Base-by-base conservation (phyloP, 805 yeast species). In the Wickerhamomyces silvicola region DNA sequence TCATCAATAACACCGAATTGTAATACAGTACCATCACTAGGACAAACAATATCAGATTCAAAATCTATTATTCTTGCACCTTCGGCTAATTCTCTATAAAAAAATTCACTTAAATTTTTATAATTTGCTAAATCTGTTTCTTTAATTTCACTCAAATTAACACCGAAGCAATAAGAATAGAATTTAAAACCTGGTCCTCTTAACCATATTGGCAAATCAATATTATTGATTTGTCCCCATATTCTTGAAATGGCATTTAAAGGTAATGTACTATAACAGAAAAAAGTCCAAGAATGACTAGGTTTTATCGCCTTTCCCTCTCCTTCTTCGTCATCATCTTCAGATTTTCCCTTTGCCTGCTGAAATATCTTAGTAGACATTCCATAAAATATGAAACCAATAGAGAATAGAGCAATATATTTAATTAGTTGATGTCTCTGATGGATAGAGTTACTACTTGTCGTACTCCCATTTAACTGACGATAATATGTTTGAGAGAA, bases 171-270 rank as follows among this genome's bases (percentile, higher is more conserved):
- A 31, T 68, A 64, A 3, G 95, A 73, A 54, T 92, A 92, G 33
- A 88, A 65, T 50, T 66, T 71, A 60, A 69, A 92, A 7, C 95
- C 78, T 14, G 94, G 92, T 9, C 70, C 75, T 46, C 99, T 72
- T 38, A 90, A 48, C 94, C 96, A 86, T 17, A 78, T 68, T 0
- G 99, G 99, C 41, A 92, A 65, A 28, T 76, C 79, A 27, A 88
- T 68, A 35, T 78, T 78, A 54, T 92, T 92, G 36, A 92, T 71
- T 47, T 75, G 77, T 20, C 99, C 99, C 99, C 99, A 92, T 27
- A 90, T 60, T 39, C 99, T 72, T 1, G 97, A 87, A 21, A 87
- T 66, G 2, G 95, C 83, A 52, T 88, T 86, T 53, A 92, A 69
- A 1, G 99, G 99, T 28, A 92, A 65, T 2, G 96, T 79, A 4